phyloP scores from a whole-genome alignment of 108 stramenopile genomes.

The Skeletonema menzelii region DNA sequence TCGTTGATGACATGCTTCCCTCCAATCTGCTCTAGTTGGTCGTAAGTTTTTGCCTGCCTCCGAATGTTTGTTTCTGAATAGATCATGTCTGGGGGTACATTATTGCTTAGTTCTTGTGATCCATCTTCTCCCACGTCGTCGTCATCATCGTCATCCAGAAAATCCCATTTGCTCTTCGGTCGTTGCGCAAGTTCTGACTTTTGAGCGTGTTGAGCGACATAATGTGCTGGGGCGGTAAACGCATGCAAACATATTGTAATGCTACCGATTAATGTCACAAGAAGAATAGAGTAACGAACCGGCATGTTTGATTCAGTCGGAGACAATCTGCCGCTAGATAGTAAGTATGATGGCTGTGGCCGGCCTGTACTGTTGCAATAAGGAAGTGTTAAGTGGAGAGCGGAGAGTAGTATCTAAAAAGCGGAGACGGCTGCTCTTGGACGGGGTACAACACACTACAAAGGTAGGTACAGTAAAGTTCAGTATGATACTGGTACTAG shows the following conservation, averaged over 20 bases:
- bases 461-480: too few species aligned
- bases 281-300: not conserved
- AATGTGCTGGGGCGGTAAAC: not conserved
- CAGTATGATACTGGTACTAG: too few species aligned
- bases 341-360: too few species aligned
- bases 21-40: conserved; percentile 55
- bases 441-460: too few species aligned
- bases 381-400: too few species aligned
- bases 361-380: too few species aligned
- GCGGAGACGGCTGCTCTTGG: too few species aligned
- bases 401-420: too few species aligned
- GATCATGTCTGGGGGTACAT: conserved; percentile 61
- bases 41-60: conserved; percentile 55
- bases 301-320: too few species aligned
- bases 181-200: conserved; percentile 12
- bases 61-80: conserved; percentile 63
- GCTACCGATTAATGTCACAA: not conserved
- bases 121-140: conserved; percentile 32
- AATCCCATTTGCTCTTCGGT: conserved; percentile 55
- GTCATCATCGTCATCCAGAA: conserved; percentile 56
- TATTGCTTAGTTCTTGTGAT: not conserved
- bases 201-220: not conserved
- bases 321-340: too few species aligned
- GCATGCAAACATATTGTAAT: not conserved
- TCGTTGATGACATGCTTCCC: conserved; percentile 70